Base-by-base conservation (phyloP, 1,284 basidiomycete species). In the Heterobasidion annosum region DNA sequence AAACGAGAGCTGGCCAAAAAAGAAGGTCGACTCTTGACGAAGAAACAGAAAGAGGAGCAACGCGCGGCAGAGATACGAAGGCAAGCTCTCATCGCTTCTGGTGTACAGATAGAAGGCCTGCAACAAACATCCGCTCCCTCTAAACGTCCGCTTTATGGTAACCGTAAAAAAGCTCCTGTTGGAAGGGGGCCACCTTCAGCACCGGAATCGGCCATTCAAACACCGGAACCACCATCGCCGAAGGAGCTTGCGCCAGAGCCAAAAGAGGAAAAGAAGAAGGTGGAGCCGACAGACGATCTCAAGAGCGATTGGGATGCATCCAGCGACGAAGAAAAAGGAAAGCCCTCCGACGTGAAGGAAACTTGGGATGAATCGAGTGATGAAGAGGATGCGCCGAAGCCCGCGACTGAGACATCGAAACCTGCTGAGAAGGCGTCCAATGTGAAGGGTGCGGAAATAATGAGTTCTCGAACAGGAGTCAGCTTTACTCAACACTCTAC, bases 41-140 rank as follows among this genome's bases (percentile, higher is more conserved):
- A 94, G 67, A 98, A 97, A 72, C 95, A 99, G 69, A 98, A 95
- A 72, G 91, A 93, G 64, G 95, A 98, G 68, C 88, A 83, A 62
- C 89, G 90, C 15, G 89, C 88, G 57, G 95, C 94, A 8, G 95
- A 98, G 69, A 83, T 92, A 40, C 84, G 95, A 55, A 91, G 88
- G 70, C 84, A 96, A 69, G 96, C 96, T 3, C 79, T 99, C 56
- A 78, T 99, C 51, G 84, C 87, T 19, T 91, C 91, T 34, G 94
- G 94, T 50, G 89, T 93, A 55, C 86, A 89, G 63, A 88, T 99
- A 58, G 94, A 95, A 61, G 97, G 91, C 56, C 75, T 98, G 44
- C 85, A 78, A 53, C 70, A 88, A 55, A 72, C 50, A 55, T 76
- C 69, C 4, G 70, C 74, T 34, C 68, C 78, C 40, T 34, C 58